Base-by-base conservation (phyloP, 495 filamentous ascomycete species). In the Trichoderma asperelloides region DNA sequence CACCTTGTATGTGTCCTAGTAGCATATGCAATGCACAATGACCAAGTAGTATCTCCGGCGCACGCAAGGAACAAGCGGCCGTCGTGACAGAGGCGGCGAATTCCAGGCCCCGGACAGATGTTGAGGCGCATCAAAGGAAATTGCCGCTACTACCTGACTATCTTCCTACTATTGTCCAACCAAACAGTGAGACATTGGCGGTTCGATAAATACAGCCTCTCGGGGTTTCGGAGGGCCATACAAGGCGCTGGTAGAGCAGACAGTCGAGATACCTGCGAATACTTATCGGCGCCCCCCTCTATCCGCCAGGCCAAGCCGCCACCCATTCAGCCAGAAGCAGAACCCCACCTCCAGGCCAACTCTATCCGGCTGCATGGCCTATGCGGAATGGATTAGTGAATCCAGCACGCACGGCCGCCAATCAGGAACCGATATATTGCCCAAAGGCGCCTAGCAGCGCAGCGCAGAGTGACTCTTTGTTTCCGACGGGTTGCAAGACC, bases 351-450 rank as follows among this genome's bases (percentile, higher is more conserved):
- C 55, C 55, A 60, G 27, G 27, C 27, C 55, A 60, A 60, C 55
- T 60, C 55, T 60, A 60, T 60, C 55, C 55, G 55, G 25, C 55
- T 25, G 55, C 55, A 60, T 60, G 55, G 55, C 55, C 55, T 30
- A 11, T 60, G 55, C 55, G 55, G 55, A 60, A 28, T 47, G 33
- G 33, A n/a, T 51, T 51, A 21, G 47, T 51, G 47, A n/a, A 51
- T 9, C 5, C 16, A n/a, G 16, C 47, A 15, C 47, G 18, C 47
- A 51, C 6, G 47, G 47, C 16, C 18, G 47, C 47, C 47, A 51
- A 51, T 51, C 7, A n/a, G 47, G 47, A 51, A n/a, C 47, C 18
- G 47, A n/a, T 51, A 21, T 60, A 33, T 30, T 60, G 55, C 55
- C 27, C 55, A 27, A 28, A 28, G 9, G 8, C 11, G 55, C 8